Evolutionary conservation across 768 basidiomycete species (phyloP), one percentile per base, ranked within the genome.

Genomic region (Tephrocybe rancida): DNA sequence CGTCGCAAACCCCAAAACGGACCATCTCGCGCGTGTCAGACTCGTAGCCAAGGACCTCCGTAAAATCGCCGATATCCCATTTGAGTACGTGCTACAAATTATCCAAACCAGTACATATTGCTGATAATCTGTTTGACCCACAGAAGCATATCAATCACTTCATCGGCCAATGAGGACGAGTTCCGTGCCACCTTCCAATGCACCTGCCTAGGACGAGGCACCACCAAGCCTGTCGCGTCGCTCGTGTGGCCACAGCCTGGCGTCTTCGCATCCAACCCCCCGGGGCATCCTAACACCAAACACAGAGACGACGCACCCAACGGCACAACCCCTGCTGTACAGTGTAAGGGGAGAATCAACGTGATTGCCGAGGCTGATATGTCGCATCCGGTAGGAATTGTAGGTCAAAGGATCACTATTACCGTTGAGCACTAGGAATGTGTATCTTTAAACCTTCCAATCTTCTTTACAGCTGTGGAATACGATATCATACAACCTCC

Each of bases 31-130:
- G 14, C 67, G 70, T 5, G 57, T 60, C 7, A 38, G 54, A 24
- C 16, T 68, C 8, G 69, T 72, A 5, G 56, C 60, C 1, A 53
- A 61, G 3, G 70, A 72, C 30, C 54, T 72, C 11, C 59, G 62
- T n/a, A 69, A 67, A 35, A 62, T 70, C 45, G 67, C 58, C 5
- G 61, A 61, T 10, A 35, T 70, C 3, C 52, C 61, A 11, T 70
- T 73, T 47, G 59, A 64, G 70, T 73, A 41, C 34, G 69, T 61
- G 7, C 22, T 11, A 30, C 2, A 18, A 48, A 42, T 24, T 55
- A 48, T 10, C 13, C 39, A 38, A 38, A 18, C 5, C n/a, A 19
- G 39, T 22, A 7, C 13, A 10, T 22, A 3, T 21, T 30, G 38
- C 19, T 25, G 24, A 26, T n/a, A 26, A n/a, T 18, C 34, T 18